Evolutionary conservation across 805 yeast genomes (phyloP).

Genomic region (Jamesozyma piceae): DNA sequence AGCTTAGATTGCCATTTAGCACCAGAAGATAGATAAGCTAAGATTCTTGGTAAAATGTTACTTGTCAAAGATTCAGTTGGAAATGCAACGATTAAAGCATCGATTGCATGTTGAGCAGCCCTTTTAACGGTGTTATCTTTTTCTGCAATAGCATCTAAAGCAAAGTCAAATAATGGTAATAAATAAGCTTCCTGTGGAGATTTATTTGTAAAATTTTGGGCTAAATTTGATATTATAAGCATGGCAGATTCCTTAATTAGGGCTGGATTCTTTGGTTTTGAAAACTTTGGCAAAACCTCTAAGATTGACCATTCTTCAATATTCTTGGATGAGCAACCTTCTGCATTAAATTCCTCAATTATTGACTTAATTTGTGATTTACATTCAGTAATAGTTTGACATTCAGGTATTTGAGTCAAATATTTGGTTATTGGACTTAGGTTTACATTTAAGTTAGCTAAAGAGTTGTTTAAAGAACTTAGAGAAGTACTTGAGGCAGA

Average conservation of each 20-base stretch:
- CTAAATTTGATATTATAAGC: conserved; percentile 48
- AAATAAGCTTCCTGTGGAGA: conserved; percentile 72
- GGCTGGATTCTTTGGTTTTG: conserved; percentile 66
- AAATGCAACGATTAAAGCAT: conserved; percentile 56
- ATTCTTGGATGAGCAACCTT: conserved; percentile 23
- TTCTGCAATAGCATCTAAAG: conserved; percentile 70
- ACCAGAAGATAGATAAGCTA: conserved; percentile 58
- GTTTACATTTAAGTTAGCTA: conserved; percentile 40
- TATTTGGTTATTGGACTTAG: conserved; percentile 57
- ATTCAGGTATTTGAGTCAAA: conserved; percentile 31
- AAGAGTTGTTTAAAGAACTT: conserved; percentile 59
- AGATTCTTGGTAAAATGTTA: conserved; percentile 52
- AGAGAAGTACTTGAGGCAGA: conserved; percentile 63
- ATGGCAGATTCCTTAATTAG: conserved; percentile 70
- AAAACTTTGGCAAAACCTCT: conserved; percentile 54
- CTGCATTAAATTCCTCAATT: conserved; percentile 38
- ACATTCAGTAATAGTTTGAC: conserved; percentile 30
- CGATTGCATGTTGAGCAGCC: conserved; percentile 74
- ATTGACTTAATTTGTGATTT: conserved; percentile 32
- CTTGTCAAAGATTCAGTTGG: conserved; percentile 73
- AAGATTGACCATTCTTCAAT: conserved; percentile 58
- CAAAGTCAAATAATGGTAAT: conserved; percentile 49
- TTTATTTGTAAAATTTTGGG: conserved; percentile 53
- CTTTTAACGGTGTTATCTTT: conserved; percentile 81
- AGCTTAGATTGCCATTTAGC: conserved; percentile 92